Evolutionary conservation across 2,329 filamentous ascomycete species (phyloP), one percentile per base, ranked within the genome.

Genomic region (Aureobasidium sp.): DNA sequence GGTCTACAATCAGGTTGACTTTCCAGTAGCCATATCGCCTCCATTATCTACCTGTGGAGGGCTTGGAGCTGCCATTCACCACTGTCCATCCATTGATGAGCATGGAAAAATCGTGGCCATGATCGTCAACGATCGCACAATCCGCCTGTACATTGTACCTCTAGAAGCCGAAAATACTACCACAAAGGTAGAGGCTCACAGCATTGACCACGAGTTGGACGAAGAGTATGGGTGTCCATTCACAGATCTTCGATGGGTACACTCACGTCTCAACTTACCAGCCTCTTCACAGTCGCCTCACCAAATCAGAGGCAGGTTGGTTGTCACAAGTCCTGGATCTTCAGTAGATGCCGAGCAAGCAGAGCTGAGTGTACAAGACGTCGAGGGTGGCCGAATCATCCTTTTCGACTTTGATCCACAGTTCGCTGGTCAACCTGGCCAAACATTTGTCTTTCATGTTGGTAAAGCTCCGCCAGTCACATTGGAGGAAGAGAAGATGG

Each of bases 141-240:
- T 74, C 34, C 65, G 72, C 24, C 63, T 74, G 27, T 74, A 74
- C 62, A 69, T 73, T 26, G 70, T 74, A 0, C 72, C 72, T 15
- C 67, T 65, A 6, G 68, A 69, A 24, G 59, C 63, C 27, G 66
- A 67, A 12, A 70, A 72, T 13, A 67, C 69, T 26, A 66, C 65
- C 10, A 66, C 68, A 1, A 67, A 67, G 10, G 66, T 72, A 9
- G 72, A 74, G 63, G 72, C 72, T 17, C 72, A 74, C 60, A 73
- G 71, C 44, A 73, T 74, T 37, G 72, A 74, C 59, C 72, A 74
- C 59, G 71, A 74, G 63, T 63, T 74, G 10, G 72, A 74, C 37
- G 71, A 73, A 64, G 72, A 72, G 5, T 74, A 73, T 59, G 72
- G 72, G 0, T 74, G 72, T 59, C 72, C 72, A 1, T 74, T 74